Conservation (phyloP, 345 rosid species). For the Euclidium syriacum region DNA sequence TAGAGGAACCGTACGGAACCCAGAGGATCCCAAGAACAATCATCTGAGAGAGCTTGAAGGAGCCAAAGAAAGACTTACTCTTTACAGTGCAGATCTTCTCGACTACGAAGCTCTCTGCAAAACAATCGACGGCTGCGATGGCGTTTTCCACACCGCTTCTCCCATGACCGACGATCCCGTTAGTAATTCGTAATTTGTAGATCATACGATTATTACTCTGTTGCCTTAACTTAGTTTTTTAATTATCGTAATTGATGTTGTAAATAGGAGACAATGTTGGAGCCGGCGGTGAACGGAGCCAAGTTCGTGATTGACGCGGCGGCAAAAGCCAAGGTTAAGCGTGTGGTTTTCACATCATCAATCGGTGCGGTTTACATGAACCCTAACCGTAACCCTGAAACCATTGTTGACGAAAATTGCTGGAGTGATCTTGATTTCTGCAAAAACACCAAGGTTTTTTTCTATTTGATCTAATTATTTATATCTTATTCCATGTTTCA, state of each 20-base stretch:
- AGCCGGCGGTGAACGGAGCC: conserved; percentile 89
- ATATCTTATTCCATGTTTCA: too few species aligned
- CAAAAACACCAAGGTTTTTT: conserved; percentile 81
- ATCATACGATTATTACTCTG: background rate
- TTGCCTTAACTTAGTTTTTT: background rate
- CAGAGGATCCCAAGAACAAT: conserved; percentile 80
- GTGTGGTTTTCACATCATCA: conserved; percentile 91
- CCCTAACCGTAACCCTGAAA: conserved; percentile 69
- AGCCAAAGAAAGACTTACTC: conserved; percentile 72
- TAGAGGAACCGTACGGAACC: conserved; percentile 82
- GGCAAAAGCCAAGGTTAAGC: conserved; percentile 70
- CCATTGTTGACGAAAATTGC: conserved; percentile 77
- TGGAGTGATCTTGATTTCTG: conserved; percentile 98
- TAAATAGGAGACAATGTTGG: conserved; percentile 87
- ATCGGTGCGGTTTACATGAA: conserved; percentile 94
- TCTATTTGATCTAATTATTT: background rate
- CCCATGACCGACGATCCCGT: conserved; percentile 98
- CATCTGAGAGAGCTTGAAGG: conserved; percentile 90
- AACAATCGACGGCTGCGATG: conserved; percentile 79
- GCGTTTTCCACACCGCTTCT: conserved; percentile 96
- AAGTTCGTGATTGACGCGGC: conserved; percentile 79
- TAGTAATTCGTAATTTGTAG: conserved; percentile 10
- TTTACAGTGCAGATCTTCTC: conserved; percentile 76
- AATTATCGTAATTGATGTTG: background rate
- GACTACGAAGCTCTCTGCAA: conserved; percentile 56